Conservation (phyloP, 179 eudicot genomes). For the Silene noctiflora region DNA sequence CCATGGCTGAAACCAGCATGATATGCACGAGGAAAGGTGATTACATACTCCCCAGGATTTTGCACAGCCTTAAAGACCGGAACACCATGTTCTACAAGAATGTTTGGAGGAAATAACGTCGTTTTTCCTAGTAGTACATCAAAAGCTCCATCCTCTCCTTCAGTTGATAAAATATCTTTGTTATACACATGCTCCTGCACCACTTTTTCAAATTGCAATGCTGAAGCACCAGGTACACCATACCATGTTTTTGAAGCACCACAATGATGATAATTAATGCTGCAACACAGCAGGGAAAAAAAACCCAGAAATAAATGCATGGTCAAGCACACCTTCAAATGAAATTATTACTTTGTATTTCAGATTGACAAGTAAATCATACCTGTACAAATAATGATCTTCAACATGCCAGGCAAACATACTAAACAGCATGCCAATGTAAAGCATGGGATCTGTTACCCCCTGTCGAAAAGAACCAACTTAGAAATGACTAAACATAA, state of each 20-base stretch:
- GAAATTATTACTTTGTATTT: not conserved
- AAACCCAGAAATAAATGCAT: conserved; percentile 13
- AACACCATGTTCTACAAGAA: conserved; percentile 66
- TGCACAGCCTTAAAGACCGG: conserved; percentile 98
- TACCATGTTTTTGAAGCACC: conserved; percentile 99
- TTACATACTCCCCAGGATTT: conserved; percentile 85
- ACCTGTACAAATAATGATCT: conserved; percentile 98
- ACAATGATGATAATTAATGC: conserved; percentile 95
- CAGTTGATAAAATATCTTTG: conserved; percentile 60
- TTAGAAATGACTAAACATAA: not conserved
- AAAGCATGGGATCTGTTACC: conserved; percentile 98
- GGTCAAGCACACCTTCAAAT: not conserved
- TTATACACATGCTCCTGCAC: conserved; percentile 76
- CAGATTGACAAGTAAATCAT: conserved; percentile 13
- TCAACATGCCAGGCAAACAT: conserved; percentile 99
- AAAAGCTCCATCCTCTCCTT: conserved; percentile 94
- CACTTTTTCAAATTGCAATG: conserved; percentile 83
- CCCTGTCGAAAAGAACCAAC: conserved; percentile 49
- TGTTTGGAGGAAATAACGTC: conserved; percentile 88
- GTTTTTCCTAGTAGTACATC: conserved; percentile 92
- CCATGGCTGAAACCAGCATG: conserved; percentile 99
- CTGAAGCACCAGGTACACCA: conserved; percentile 91
- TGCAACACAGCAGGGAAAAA: conserved; percentile 32
- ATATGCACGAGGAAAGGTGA: conserved; percentile 96
- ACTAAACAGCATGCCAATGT: conserved; percentile 98